phyloP scores from a whole-genome alignment of 2,329 filamentous ascomycete species.

The Dothideomycetes sp. region DNA sequence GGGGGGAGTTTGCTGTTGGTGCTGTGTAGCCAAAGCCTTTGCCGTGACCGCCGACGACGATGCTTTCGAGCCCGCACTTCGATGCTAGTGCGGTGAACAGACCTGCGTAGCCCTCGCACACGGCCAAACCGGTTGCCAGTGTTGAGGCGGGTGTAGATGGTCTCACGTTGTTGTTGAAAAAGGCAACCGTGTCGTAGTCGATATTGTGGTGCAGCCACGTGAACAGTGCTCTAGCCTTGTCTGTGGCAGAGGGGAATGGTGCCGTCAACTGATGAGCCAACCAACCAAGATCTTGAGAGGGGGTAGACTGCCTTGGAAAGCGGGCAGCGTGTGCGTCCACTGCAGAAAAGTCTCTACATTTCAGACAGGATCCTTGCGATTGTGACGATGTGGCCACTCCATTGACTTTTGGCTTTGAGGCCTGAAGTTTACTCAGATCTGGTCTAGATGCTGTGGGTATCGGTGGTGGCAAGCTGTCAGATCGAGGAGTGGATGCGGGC shows the following conservation, averaged over 20 bases:
- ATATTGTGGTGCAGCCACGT: slow-evolving; percentile 95
- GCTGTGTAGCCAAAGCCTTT: slow-evolving; percentile 70
- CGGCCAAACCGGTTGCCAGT: slow-evolving; percentile 66
- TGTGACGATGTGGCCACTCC: slow-evolving; percentile 10
- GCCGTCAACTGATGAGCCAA: slow-evolving; percentile 68
- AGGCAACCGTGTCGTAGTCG: slow-evolving; percentile 67
- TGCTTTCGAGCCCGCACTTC: slow-evolving; percentile 66
- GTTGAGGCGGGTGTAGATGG: slow-evolving; percentile 60
- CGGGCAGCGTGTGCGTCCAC: slow-evolving; percentile 69
- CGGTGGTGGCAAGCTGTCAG: slow-evolving; percentile 31
- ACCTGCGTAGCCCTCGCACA: slow-evolving; percentile 84
- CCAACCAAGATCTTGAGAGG: slow-evolving; percentile 55
- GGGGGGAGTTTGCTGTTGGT: slow-evolving; percentile 50
- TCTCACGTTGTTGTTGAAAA: slow-evolving; percentile 61
- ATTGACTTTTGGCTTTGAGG: slow-evolving; percentile 34
- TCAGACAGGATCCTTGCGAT: slow-evolving; percentile 48
- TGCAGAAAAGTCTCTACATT: slow-evolving; percentile 78
- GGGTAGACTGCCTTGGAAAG: slow-evolving; percentile 63
- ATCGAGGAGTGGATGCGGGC: slow-evolving; percentile 6
- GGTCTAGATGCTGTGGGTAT: slow-evolving; percentile 45
- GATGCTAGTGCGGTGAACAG: slow-evolving; percentile 70
- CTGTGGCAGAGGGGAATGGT: slow-evolving; percentile 76
- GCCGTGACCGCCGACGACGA: slow-evolving; percentile 67
- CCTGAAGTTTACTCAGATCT: slow-evolving; percentile 45
- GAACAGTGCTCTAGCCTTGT: slow-evolving; percentile 88